A percentile compares a stretch with the other conserved stretches of the same genome.
These are phyloP conservation scores for Plasmodium coatneyi DNA, from an alignment of 169 alveolate species.

Conservation along the genomic window DNA sequence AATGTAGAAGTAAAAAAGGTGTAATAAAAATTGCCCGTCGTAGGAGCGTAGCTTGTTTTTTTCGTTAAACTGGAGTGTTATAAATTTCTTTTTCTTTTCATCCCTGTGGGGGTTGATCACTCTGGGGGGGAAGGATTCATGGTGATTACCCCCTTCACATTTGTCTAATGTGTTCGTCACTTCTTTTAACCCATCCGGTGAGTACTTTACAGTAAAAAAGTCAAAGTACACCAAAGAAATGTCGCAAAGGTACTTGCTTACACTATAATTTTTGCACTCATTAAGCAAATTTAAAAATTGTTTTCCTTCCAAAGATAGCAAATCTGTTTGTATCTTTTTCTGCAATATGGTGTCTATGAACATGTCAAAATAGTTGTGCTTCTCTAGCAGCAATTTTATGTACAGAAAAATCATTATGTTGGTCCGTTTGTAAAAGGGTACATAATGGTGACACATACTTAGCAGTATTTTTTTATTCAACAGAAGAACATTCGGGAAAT, in stretches of 20 bases:
- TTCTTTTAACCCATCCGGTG: not conserved
- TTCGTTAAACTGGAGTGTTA: constrained; percentile 16
- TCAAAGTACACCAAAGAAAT: constrained; percentile 50
- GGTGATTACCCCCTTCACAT: not conserved
- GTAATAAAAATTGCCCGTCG: constrained; percentile 33
- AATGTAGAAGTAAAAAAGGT: constrained; percentile 30
- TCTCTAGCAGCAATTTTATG: constrained; percentile 44
- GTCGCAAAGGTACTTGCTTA: constrained; percentile 53
- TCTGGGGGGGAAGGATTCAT: not conserved
- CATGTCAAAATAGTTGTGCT: constrained; percentile 28
- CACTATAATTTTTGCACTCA: constrained; percentile 15
- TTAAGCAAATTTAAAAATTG: constrained; percentile 13
- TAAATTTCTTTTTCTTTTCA: not conserved
- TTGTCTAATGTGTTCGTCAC: not conserved
- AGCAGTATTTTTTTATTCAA: constrained; percentile 31
- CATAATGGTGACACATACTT: constrained; percentile 51
- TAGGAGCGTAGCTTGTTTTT: constrained; percentile 9
- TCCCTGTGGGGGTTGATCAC: not conserved
- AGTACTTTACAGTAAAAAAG: not conserved
- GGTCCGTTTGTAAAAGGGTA: constrained; percentile 32
- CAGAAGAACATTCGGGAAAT: constrained; percentile 7
- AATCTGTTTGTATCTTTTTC: constrained; percentile 32
- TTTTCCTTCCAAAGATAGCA: not conserved
- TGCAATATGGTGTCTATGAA: constrained; percentile 35
- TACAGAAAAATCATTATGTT: constrained; percentile 22